phyloP scores from a whole-genome alignment of 192 early-diverging fungal genomes.

The Rhizoclosmatium sp. region DNA sequence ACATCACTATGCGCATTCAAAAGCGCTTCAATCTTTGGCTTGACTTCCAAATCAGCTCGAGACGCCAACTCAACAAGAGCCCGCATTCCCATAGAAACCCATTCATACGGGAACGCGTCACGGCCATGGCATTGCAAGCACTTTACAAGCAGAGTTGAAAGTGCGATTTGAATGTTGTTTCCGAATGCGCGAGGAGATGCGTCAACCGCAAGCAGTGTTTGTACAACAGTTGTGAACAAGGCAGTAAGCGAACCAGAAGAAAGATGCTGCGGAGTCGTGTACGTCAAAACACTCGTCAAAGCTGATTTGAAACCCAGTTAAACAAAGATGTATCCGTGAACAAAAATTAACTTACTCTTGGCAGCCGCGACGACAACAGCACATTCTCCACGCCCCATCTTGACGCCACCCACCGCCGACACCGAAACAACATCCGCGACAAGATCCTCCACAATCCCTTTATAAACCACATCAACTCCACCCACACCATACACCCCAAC shows the following conservation, averaged over 20 bases:
- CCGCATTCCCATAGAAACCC: conserved; percentile 5
- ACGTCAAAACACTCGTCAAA: neutral
- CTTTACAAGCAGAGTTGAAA: neutral
- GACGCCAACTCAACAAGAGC: conserved; percentile 9
- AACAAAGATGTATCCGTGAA: neutral
- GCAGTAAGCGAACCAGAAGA: neutral
- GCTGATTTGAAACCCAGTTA: neutral
- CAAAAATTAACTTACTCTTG: neutral
- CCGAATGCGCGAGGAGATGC: neutral
- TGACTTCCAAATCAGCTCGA: conserved; percentile 3
- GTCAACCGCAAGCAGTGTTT: neutral
- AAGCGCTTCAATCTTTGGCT: neutral
- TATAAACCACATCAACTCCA: conserved; percentile 26
- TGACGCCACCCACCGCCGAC: neutral
- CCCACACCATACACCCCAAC: conserved; percentile 19
- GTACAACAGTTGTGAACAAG: neutral
- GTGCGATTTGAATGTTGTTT: neutral
- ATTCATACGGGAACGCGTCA: conserved; percentile 26
- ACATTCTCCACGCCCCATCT: neutral
- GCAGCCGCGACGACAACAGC: conserved; percentile 5
- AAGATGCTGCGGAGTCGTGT: neutral
- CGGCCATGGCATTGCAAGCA: conserved; percentile 19
- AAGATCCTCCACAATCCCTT: conserved; percentile 11
- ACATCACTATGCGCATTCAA: conserved; percentile 23
- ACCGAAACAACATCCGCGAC: neutral